These are phyloP conservation scores for Telfairia occidentalis DNA, from an alignment of 331 rosid species.

Conservation along the genomic window DNA sequence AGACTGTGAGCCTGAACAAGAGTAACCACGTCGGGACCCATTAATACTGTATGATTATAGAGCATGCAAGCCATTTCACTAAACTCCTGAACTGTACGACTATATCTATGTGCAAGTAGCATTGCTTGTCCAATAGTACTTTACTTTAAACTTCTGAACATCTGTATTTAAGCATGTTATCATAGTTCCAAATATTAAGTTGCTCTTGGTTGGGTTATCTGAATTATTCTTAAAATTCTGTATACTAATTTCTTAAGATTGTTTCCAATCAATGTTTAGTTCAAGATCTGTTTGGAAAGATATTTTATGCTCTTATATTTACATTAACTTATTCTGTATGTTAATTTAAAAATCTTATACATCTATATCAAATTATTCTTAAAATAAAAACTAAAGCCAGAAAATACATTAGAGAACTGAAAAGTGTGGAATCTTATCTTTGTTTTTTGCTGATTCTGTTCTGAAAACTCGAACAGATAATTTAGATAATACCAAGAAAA, in stretches of 20 bases:
- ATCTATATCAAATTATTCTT: neutral
- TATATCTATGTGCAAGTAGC: neutral
- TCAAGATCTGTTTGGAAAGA: neutral
- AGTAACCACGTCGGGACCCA: neutral
- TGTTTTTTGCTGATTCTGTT: neutral
- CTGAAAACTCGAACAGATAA: too few relatives aligned
- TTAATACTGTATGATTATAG: neutral
- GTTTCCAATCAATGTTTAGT: neutral
- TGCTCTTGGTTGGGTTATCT: neutral
- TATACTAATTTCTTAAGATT: neutral
- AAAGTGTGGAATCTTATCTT: neutral
- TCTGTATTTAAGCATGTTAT: neutral
- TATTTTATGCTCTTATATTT: neutral
- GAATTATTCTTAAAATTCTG: neutral
- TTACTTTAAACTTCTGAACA: neutral
- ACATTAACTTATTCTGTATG: neutral
- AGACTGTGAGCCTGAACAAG: slow-evolving; percentile 69
- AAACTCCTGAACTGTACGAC: neutral
- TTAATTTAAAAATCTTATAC: neutral
- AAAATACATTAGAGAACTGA: neutral
- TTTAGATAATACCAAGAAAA: too few relatives aligned
- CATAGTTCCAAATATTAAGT: neutral
- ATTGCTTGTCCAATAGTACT: neutral
- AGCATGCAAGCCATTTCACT: neutral
- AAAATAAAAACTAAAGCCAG: neutral